Percentiles rank a stretch among this genome's conserved stretches.
These are phyloP conservation scores for Coniferiporia weirii DNA, from an alignment of 1,284 basidiomycete genomes.

Conservation along the genomic window DNA sequence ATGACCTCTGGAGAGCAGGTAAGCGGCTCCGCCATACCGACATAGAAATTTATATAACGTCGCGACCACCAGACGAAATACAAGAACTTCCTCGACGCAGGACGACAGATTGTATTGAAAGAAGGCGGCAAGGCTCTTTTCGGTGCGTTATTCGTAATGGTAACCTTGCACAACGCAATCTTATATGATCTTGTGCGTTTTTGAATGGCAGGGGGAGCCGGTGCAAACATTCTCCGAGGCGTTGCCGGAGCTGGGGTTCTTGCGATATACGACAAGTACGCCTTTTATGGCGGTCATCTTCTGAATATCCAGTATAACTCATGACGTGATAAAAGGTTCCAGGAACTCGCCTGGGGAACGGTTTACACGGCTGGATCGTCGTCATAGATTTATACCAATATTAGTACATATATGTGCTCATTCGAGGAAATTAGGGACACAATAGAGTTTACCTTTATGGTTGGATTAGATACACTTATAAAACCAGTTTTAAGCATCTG, in stretches of 20 bases:
- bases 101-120: slow-evolving; percentile 51
- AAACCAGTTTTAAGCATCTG: too few species aligned
- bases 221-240: slow-evolving; percentile 58
- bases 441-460: too few species aligned
- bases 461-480: too few species aligned
- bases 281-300: slow-evolving; percentile 34
- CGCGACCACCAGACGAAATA: background rate
- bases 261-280: slow-evolving; percentile 63
- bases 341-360: slow-evolving; percentile 36
- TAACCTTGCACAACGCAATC: background rate
- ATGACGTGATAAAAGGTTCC: slow-evolving; percentile 30
- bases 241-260: slow-evolving; percentile 71
- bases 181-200: background rate
- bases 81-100: slow-evolving; percentile 53
- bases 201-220: slow-evolving; percentile 40
- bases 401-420: too few species aligned
- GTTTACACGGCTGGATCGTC: slow-evolving; percentile 35
- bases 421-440: too few species aligned
- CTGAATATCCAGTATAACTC: slow-evolving; percentile 7
- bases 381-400: background rate
- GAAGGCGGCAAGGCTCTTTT: slow-evolving; percentile 61
- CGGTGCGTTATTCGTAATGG: slow-evolving; percentile 28
- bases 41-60: background rate
- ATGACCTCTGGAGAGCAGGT: slow-evolving; percentile 62
- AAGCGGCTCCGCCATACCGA: slow-evolving; percentile 23